phyloP scores from a whole-genome alignment of 495 filamentous ascomycete species.

The Acidomyces sp. region DNA sequence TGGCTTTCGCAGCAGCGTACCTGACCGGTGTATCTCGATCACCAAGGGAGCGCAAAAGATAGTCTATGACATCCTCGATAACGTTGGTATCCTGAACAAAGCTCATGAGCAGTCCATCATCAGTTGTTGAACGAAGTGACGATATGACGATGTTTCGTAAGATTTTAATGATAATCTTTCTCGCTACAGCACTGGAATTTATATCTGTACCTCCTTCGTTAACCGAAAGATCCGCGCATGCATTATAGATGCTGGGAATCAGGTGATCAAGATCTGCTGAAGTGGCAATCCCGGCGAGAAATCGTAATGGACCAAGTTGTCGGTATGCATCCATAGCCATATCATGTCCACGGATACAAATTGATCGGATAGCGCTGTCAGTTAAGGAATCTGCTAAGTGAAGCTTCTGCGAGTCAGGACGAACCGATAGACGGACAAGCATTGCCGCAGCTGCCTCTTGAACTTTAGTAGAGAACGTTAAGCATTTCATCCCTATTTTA shows the following conservation, averaged over 20 bases:
- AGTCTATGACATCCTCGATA: conserved; percentile 64
- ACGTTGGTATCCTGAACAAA: conserved; percentile 9
- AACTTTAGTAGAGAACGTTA: conserved; percentile 69
- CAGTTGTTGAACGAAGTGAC: conserved; percentile 35
- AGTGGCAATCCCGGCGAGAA: conserved; percentile 56
- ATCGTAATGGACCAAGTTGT: conserved; percentile 60
- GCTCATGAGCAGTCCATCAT: conserved; percentile 12
- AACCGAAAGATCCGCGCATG: conserved; percentile 35
- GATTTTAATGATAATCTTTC: conserved; percentile 73
- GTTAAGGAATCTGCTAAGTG: conserved; percentile 53
- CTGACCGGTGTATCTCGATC: conserved; percentile 85
- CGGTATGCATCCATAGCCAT: conserved; percentile 38
- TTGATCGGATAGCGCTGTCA: conserved; percentile 49
- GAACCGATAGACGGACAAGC: conserved; percentile 66
- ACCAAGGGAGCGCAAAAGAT: conserved; percentile 50
- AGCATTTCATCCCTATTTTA: conserved; percentile 52
- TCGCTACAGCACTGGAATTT: conserved; percentile 59
- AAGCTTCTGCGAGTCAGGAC: conserved; percentile 74
- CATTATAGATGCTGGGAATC: conserved; percentile 39
- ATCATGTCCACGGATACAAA: conserved; percentile 24
- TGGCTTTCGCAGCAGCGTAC: conserved; percentile 80
- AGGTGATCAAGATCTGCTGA: conserved; percentile 40
- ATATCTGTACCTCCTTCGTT: conserved; percentile 22
- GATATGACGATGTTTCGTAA: conserved; percentile 57
- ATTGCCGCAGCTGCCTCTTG: conserved; percentile 70